Percentiles rank a stretch among this genome's conserved stretches.
phyloP scores from a whole-genome alignment of 768 basidiomycete genomes.

The Mycena galericulata region DNA sequence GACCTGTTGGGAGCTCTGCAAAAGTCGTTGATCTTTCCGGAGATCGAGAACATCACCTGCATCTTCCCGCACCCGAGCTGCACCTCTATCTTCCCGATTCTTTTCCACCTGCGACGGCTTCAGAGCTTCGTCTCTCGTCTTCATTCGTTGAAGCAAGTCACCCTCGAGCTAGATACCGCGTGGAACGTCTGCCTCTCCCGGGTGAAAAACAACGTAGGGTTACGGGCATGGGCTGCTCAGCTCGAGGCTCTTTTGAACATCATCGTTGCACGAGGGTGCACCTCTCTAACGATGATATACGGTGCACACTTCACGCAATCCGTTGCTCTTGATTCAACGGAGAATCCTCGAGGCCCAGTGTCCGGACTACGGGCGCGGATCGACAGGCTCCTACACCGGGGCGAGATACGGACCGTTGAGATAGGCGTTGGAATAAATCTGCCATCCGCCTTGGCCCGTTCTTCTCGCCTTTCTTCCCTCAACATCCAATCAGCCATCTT shows the following conservation, averaged over 20 bases:
- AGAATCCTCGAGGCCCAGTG: not conserved
- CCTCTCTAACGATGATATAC: not conserved
- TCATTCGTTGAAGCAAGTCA: not conserved
- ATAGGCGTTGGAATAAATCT: not conserved
- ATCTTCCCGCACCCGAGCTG: slow-evolving; percentile 12
- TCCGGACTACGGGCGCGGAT: not conserved
- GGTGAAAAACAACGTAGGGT: not conserved
- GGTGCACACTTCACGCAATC: slow-evolving; percentile 6
- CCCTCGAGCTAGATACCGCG: not conserved
- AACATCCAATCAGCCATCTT: slow-evolving; percentile 1
- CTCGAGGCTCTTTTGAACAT: slow-evolving; percentile 3
- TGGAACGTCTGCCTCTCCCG: not conserved
- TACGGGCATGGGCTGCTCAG: not conserved
- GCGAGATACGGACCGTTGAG: not conserved
- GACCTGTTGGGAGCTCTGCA: not conserved
- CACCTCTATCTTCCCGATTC: not conserved
- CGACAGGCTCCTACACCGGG: not conserved
- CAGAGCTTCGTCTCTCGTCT: not conserved
- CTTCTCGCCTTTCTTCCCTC: not conserved
- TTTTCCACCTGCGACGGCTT: not conserved
- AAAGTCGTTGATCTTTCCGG: not conserved
- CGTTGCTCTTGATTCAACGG: not conserved
- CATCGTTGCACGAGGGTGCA: not conserved
- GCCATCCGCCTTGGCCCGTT: not conserved
- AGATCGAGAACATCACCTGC: not conserved